Conservation (phyloP, 1,284 basidiomycete species). For the Ceratobasidium sp. region DNA sequence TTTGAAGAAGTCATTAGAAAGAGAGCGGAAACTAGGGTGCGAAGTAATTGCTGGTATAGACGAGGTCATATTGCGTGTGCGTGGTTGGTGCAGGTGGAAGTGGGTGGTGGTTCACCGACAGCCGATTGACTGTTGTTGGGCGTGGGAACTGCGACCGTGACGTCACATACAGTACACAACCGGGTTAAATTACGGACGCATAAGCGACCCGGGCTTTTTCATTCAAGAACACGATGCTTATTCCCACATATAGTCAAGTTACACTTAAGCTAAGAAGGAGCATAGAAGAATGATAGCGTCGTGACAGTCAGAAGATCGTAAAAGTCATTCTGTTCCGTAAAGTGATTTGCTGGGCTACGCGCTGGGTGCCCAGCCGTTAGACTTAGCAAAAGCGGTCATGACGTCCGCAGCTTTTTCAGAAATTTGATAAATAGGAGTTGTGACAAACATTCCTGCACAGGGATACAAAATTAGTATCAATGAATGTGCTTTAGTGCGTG, state of each 20-base stretch:
- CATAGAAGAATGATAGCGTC: no score
- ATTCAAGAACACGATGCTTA: no score
- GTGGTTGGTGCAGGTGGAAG: not conserved
- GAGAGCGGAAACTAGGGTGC: conserved; percentile 5
- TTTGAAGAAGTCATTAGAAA: conserved; percentile 32
- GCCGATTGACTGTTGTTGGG: not conserved
- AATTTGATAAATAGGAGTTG: conserved; percentile 40
- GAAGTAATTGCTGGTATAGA: conserved; percentile 20
- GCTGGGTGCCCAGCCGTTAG: conserved; percentile 14
- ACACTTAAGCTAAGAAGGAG: not conserved
- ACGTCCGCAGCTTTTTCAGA: conserved; percentile 41
- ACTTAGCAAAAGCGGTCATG: conserved; percentile 37
- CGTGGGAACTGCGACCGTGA: conserved; percentile 8
- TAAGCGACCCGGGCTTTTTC: no score
- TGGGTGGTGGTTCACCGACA: not conserved
- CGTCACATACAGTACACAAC: not conserved
- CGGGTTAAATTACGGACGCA: not conserved
- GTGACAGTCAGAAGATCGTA: no score
- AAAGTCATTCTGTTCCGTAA: not conserved
- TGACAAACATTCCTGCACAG: conserved; percentile 40
- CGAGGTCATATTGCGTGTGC: not conserved
- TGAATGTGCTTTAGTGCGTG: not conserved
- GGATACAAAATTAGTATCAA: not conserved
- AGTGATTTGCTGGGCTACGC: not conserved
- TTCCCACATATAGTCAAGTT: not conserved